Evolutionary conservation across 371 early-diverging fungal genomes (phyloP), one percentile per base, ranked within the genome.

Genomic region (Encephalitozoon hellem): DNA sequence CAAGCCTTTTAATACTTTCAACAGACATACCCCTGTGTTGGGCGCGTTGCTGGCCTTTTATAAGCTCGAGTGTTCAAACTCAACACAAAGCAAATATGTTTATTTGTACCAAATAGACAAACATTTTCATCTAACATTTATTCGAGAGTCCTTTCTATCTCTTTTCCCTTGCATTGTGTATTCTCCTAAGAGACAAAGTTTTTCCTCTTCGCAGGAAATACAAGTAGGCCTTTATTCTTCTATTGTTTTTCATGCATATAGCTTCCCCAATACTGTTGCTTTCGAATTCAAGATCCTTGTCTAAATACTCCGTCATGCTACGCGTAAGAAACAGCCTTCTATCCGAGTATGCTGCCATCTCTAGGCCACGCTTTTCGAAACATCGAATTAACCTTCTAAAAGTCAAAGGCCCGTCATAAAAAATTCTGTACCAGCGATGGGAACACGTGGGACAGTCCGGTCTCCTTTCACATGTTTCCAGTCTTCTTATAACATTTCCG

Each of bases 1-100:
- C 59, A 51, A 78, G 70, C 42, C 66, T 76, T 49, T 71, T 64
- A 63, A 78, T 78, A 54, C 78, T 69, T 68, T 74, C 74, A 28
- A 74, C 45, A 42, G 71, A 71, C 71, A 71, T 71, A 59, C 71
- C 71, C 71, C 55, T 71, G 42, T 59, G 71, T 71, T 71, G 59
- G 55, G 59, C 59, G 71, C 71, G 71, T 71, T 71, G 71, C 71
- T 54, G 25, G 59, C 30, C 55, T 71, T 71, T 71, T 71, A 71
- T 71, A 71, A 59, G 55, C 34, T 42, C 47, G 23, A 45, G 71
- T 71, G 71, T 71, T 71, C 71, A 71, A 71, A 55, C 59, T 32
- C 59, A 71, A 71, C 71, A 26, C 9, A 71, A 26, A 71, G 30
- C 38, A 71, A 59, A 26, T 15, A 43, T 43, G 42, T 43, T 32